phyloP scores from a whole-genome alignment of 2,329 filamentous ascomycete genomes.

The Phialophora expanda region DNA sequence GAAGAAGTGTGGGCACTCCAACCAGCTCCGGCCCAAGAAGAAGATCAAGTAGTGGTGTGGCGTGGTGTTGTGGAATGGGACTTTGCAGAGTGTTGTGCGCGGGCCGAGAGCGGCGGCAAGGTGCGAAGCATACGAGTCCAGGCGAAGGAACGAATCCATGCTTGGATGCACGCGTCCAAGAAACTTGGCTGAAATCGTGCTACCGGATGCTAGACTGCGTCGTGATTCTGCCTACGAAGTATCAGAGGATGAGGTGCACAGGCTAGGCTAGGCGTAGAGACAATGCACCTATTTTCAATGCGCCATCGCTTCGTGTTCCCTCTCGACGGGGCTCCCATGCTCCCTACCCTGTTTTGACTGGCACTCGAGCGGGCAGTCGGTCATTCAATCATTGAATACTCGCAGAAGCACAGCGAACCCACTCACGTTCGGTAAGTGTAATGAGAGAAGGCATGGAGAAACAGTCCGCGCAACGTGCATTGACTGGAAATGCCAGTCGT shows the following conservation, averaged over 20 bases:
- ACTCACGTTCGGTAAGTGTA: background rate
- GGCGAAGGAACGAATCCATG: background rate
- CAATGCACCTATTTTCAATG: constrained; percentile 12
- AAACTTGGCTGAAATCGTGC: background rate
- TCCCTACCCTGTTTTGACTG: background rate
- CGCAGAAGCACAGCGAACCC: background rate
- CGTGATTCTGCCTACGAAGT: background rate
- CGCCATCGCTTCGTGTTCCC: background rate
- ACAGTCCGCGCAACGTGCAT: background rate
- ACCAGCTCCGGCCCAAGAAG: constrained; percentile 99
- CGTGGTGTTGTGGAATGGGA: constrained; percentile 38
- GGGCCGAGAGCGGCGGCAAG: background rate
- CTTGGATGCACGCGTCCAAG: background rate
- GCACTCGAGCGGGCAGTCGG: background rate
- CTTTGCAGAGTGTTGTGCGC: constrained; percentile 2
- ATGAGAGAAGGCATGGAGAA: background rate
- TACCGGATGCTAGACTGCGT: background rate
- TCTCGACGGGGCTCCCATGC: background rate
- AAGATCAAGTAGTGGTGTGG: constrained; percentile 84
- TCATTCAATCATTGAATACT: background rate
- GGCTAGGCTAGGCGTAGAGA: background rate
- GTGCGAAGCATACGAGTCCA: background rate
- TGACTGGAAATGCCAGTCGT: background rate
- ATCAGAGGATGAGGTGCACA: background rate
- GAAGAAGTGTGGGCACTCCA: constrained; percentile 99